Evolutionary conservation across 371 early-diverging fungal genomes (phyloP), one percentile per base, ranked within the genome.

Genomic region (Rozella allomycis): DNA sequence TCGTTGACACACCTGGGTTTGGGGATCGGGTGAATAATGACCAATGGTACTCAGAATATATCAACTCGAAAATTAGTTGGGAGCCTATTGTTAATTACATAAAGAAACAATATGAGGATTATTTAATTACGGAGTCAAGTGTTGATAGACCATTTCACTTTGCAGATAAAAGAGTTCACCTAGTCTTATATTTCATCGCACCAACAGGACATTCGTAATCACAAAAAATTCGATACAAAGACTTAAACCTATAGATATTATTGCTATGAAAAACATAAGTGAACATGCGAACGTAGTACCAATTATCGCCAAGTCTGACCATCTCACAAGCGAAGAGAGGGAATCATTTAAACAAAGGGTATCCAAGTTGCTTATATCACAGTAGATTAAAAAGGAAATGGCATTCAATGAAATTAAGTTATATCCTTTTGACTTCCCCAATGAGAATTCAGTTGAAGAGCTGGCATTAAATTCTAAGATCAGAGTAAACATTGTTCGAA

Each of bases 11-110:
- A 5, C 65, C 65, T 20, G 65, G 65, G 9, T 62, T 60, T 31
- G 63, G 63, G 7, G 60, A 59, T 38, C 49, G 46, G 18, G 38
- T 62, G 25, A 60, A 59, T 45, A 43, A 51, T 20, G 80, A 80
- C 29, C 34, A 37, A 4, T 80, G 80, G 73, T 67, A 58, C 42
- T 31, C 12, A 14, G 3, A 1, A 7, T 23, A 20, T 37, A 23
- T 17, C 7, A 32, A 23, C 1, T 12, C 8, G 13, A n/a, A 20
- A 31, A 6, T 21, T 52, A 72, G 73, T 56, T 81, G 80, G 80
- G 78, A 75, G 39, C 77, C 78, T 17, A 77, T 80, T 29, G 69
- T 79, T 52, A 77, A 77, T 44, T 83, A 85, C 49, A 79, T 87
- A 43, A 75, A 79, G 58, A 82, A 83, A 46, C 84, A 83, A 54